Evolutionary conservation across 495 filamentous ascomycete genomes (phyloP), one percentile per base, ranked within the genome.

Genomic region (Trichoderma parareesei): DNA sequence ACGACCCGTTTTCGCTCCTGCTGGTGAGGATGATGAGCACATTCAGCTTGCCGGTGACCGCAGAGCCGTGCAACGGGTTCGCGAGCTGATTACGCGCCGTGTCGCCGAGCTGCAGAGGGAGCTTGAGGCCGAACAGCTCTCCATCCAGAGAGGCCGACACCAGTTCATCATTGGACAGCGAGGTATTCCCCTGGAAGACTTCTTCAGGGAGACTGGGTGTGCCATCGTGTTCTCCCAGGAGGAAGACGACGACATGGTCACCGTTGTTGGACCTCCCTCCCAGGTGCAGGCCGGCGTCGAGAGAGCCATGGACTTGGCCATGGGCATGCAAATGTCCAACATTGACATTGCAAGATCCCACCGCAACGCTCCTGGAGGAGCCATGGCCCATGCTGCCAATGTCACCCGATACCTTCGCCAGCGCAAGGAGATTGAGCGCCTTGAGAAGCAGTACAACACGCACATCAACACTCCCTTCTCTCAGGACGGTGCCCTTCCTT

Each of bases 31-130:
- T 60, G 79, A 81, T 59, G 87, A 86, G 69, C 85, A 88, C 60
- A 98, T 98, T 65, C 81, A 87, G 37, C 85, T 98, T 55, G 87
- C 88, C 61, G 94, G 94, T 69, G 94, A 98, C 68, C 90, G 95
- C 38, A 72, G 80, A 49, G 91, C 90, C 49, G 92, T 94, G 37
- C 89, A 90, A 71, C 83, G 89, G 63, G 90, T 88, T 27, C 27
- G 18, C 87, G 87, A 59, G 85, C 85, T 44, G 85, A 89, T 99
- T 71, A 90, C 96, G 70, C 85, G 82, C 18, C 82, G 85, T 46
- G 90, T 87, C 5, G 82, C 88, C 67, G 80, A 92, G 68, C 80
- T 97, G 43, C 85, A 84, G 65, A 83, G 83, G 38, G 74, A 84
- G 65, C 76, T 99, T 65, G 85, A 86, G 18, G 74, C 91, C 10